Conservation (phyloP, 1,284 basidiomycete genomes). For the Boletus putidus region DNA sequence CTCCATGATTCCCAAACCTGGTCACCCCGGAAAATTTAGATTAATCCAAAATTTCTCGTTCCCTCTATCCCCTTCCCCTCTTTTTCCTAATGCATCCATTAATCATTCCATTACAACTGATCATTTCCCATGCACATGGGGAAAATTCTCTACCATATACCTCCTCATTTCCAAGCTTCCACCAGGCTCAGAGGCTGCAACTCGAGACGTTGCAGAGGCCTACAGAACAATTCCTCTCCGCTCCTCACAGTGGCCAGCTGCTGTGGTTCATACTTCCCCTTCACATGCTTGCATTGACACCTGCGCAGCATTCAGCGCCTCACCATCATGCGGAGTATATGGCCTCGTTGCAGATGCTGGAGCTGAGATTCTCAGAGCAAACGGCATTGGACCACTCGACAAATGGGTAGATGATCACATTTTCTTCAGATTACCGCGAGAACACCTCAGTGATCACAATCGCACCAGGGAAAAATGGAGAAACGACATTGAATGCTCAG, state of each 20-base stretch:
- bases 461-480: neutral
- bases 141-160: neutral
- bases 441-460: neutral
- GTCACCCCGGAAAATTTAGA: neutral
- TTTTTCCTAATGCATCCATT: neutral
- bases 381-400: neutral
- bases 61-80: neutral
- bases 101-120: neutral
- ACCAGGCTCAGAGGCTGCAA: neutral
- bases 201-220: neutral
- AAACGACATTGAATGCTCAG: neutral
- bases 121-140: neutral
- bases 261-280: accelerated
- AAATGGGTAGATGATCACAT: conserved; percentile 12
- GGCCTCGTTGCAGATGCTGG: conserved; percentile 37
- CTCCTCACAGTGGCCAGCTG: neutral
- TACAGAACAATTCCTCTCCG: neutral
- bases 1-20: neutral
- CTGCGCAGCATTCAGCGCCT: conserved; percentile 25
- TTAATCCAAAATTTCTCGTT: neutral
- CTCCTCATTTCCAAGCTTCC: neutral
- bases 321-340: conserved; percentile 36
- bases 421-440: neutral
- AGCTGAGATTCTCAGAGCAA: accelerated
- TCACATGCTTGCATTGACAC: neutral